Percentiles rank a stretch among this genome's conserved stretches.
Conservation (phyloP, 441 rosid genomes). For the Populus hybrid region DNA sequence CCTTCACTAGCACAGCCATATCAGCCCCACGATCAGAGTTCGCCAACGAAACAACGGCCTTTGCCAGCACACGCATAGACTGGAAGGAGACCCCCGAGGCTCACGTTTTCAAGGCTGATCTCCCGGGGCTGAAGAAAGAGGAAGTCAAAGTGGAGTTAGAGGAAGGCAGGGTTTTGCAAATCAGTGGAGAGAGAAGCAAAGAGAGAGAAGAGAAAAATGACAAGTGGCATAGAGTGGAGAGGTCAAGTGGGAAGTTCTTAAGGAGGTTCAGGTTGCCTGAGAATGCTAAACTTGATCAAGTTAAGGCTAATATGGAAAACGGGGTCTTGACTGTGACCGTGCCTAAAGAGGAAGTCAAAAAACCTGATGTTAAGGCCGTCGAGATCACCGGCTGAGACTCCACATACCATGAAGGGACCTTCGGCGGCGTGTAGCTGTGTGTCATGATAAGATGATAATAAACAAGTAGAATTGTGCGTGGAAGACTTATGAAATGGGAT, state of each 20-base stretch:
- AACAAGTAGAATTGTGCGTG: too few species aligned
- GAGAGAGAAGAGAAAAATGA: slow-evolving; percentile 25
- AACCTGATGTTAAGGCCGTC: slow-evolving; percentile 23
- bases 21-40: slow-evolving; percentile 22
- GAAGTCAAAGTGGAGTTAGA: slow-evolving; percentile 34
- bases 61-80: slow-evolving; percentile 28
- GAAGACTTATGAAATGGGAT: too few species aligned
- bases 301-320: slow-evolving; percentile 34
- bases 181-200: slow-evolving; percentile 29
- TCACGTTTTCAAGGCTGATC: slow-evolving; percentile 27
- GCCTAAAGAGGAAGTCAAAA: slow-evolving; percentile 32
- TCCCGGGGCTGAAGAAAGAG: slow-evolving; percentile 37
- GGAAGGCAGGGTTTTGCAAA: slow-evolving; percentile 26
- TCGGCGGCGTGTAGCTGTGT: too few species aligned
- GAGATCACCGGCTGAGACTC: slow-evolving; percentile 24
- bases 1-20: neutral
- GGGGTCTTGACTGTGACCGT: slow-evolving; percentile 31
- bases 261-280: slow-evolving; percentile 35
- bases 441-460: too few species aligned
- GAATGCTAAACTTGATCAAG: slow-evolving; percentile 25
- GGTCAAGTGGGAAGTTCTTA: slow-evolving; percentile 29
- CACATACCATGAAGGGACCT: too few species aligned
- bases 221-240: slow-evolving; percentile 33
- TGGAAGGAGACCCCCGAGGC: slow-evolving; percentile 40
- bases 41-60: slow-evolving; percentile 13